Evolutionary conservation across 2,329 filamentous ascomycete genomes (phyloP), one percentile per base, ranked within the genome.

Genomic region (Aspergillus caelatus): DNA sequence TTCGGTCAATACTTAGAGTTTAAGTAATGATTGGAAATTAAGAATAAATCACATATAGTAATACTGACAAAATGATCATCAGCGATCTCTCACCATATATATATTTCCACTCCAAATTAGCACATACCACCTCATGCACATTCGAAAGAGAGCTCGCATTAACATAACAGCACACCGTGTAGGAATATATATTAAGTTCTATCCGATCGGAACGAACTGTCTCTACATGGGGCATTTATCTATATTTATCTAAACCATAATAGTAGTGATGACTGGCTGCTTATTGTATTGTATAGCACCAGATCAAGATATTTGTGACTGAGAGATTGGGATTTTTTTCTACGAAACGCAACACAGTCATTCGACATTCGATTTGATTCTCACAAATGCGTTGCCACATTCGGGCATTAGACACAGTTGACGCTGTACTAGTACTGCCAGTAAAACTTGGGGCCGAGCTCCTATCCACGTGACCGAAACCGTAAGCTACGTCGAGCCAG

Each of bases 401-500:
- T 43, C n/a, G 32, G n/a, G 52, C 36, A 39, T 39, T 21, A 55
- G n/a, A 21, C 48, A 21, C 50, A 28, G 26, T 41, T 36, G 34
- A 36, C 34, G 12, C 12, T 36, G 34, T 36, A 36, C 14, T 36
- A 36, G 23, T 19, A 11, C 14, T 28, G 12, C 21, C 32, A 53
- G 14, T 34, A 19, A 23, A 26, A 39, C 30, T 46, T 58, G 32
- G 28, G 45, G 30, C 39, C 48, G 39, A 57, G 46, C 36, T 46
- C 32, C 36, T 8, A 39, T 19, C 32, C 61, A 62, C 61, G 61
- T 62, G 61, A 62, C 39, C 19, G 1, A 2, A 36, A 28, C 39
- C 28, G 60, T 52, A 55, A 62, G 61, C 61, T 62, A 58, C 61
- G 46, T 46, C 34, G 54, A 61, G 41, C 43, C 60, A 41, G 60